Base-by-base conservation (phyloP, 2,329 filamentous ascomycete genomes). In the Sclerotinia trifoliorum region DNA sequence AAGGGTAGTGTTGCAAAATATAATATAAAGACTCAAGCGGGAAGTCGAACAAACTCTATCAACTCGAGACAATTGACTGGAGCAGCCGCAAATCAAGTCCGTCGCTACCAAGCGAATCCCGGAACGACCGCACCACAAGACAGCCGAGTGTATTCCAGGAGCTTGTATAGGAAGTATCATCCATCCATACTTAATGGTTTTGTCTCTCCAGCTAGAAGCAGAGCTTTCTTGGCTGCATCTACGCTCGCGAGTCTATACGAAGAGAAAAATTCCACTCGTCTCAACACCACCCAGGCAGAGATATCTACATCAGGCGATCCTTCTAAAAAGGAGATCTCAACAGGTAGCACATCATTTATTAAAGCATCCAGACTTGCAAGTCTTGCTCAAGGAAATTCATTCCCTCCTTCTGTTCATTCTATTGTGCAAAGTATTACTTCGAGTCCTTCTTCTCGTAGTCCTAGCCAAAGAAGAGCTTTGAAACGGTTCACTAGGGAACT, bases 401-500 rank as follows among this genome's bases (percentile, higher is more conserved):
- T 64, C 32, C 60, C 69, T 48, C 42, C 52, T 13, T 73, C 73
- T 10, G 51, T 70, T 35, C 70, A 62, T 24, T 72, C 73, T 19
- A 60, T 73, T 46, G 65, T 72, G 42, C 68, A 71, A 32, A 72
- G 67, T 56, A 65, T 73, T 35, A 5, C 72, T 32, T 74, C 74
- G 15, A 65, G 68, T 13, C 32, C 68, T 24, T 35, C 73, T n/a
- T 82, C 83, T 21, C 80, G 80, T 61, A 80, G 79, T 44, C 80
- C 81, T 39, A 83, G 81, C 69, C 81, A 81, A 67, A 78, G 76
- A 52, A 80, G 77, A 68, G 79, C 78, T 10, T 70, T 86, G 17
- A 77, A 81, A 29, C 77, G 76, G 13, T 81, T 82, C 65, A 78
- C 78, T 3, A 79, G 75, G 70, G 78, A 81, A 65, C 77, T 83